phyloP scores from a whole-genome alignment of 192 early-diverging fungal species.

The Rhizophlyctis rosea region DNA sequence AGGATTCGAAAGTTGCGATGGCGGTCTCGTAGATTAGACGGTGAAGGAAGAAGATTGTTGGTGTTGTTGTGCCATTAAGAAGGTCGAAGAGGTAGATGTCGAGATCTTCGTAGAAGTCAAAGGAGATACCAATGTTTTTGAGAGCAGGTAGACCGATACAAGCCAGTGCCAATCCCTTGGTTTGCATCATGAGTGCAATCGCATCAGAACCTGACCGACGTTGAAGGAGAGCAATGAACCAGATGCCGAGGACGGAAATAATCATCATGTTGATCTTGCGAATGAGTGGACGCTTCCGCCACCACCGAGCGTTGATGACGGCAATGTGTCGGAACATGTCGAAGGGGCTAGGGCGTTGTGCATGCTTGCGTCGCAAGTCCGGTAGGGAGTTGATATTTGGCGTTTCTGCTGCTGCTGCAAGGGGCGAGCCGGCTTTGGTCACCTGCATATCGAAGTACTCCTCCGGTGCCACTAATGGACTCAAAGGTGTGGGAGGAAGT shows the following conservation, averaged over 20 bases:
- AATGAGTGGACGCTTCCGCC: constrained; percentile 24
- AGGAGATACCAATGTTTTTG: constrained; percentile 37
- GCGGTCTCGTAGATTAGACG: constrained; percentile 34
- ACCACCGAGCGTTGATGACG: constrained; percentile 23
- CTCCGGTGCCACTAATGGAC: neutral
- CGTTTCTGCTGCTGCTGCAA: neutral
- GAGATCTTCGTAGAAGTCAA: constrained; percentile 38
- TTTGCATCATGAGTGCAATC: constrained; percentile 25
- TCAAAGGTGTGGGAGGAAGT: neutral
- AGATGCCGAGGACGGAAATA: constrained; percentile 16
- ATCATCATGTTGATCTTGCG: constrained; percentile 34
- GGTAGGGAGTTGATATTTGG: neutral
- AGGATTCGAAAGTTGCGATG: constrained; percentile 26
- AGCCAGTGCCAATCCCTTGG: constrained; percentile 35
- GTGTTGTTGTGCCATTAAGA: constrained; percentile 22
- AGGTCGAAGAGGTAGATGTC: constrained; percentile 35
- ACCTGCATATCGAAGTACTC: neutral
- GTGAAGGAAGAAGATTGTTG: constrained; percentile 26
- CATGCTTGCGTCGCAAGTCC: neutral
- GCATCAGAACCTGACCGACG: constrained; percentile 21
- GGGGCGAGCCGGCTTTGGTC: neutral
- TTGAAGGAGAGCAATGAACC: constrained; percentile 28
- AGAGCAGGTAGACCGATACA: constrained; percentile 36
- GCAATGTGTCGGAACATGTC: constrained; percentile 13
- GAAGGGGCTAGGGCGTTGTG: neutral